phyloP scores from a whole-genome alignment of 2,329 filamentous ascomycete species.

The Monosporascus sp. region DNA sequence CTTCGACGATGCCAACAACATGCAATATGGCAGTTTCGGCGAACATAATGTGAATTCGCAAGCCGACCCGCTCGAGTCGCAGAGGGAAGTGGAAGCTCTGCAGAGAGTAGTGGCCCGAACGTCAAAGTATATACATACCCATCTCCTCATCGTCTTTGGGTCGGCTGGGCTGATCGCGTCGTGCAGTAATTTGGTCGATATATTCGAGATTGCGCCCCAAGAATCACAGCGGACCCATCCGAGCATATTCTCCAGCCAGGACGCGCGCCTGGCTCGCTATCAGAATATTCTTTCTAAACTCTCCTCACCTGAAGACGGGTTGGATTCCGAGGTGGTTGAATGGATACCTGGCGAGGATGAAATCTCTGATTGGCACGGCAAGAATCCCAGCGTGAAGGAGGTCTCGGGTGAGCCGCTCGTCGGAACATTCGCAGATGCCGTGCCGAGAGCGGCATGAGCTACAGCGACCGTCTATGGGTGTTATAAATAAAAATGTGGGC shows the following conservation, averaged over 20 bases:
- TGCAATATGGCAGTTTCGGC: constrained; percentile 59
- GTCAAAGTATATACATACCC: constrained; percentile 47
- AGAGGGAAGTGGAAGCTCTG: constrained; percentile 59
- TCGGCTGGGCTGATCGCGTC: constrained; percentile 16
- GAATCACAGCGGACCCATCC: constrained; percentile 30
- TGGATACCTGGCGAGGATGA: constrained; percentile 49
- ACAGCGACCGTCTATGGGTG: neutral
- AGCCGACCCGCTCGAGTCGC: constrained; percentile 56
- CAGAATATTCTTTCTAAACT: constrained; percentile 58
- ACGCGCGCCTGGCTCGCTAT: constrained; percentile 52
- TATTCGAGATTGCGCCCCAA: constrained; percentile 59
- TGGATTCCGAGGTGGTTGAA: constrained; percentile 37
- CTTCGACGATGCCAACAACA: constrained; percentile 54
- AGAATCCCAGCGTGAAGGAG: constrained; percentile 32
- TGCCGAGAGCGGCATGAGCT: constrained; percentile 43
- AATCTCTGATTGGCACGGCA: constrained; percentile 38
- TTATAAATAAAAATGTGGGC: constrained; percentile 4
- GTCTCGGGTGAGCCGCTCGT: constrained; percentile 43
- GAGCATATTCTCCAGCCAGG: constrained; percentile 41
- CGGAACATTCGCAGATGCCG: constrained; percentile 57
- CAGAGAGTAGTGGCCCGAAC: constrained; percentile 60
- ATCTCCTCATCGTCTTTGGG: neutral
- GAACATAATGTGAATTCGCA: constrained; percentile 50
- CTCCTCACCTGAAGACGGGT: constrained; percentile 40
- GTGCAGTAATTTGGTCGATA: constrained; percentile 60